Base-by-base conservation (phyloP, 2,329 filamentous ascomycete species). In the Fusarium falciforme region DNA sequence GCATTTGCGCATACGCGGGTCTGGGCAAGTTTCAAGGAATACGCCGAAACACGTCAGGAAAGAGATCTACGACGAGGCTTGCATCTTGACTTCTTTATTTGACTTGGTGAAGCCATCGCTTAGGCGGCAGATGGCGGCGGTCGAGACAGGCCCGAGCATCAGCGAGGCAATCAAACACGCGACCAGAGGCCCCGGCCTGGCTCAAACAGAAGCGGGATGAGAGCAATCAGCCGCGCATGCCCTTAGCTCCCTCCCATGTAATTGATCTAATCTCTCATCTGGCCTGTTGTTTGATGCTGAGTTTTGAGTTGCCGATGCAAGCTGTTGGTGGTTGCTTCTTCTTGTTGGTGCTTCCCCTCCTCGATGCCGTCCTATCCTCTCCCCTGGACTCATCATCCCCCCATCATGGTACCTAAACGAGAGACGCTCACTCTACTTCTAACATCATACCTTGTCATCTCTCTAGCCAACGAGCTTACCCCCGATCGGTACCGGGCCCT, bases 191-290 rank as follows among this genome's bases (percentile, higher is more conserved):
- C 75, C 75, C 55, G 55, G 69, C 64, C 44, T 77, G 58, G 59
- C 66, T 78, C 76, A 78, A 75, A 77, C 73, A 60, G 73, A 66
- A 70, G 69, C 67, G 73, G 76, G 65, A 78, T 75, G 67, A 75
- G 73, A 64, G 47, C 68, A 73, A 66, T 74, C 66, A 73, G 47
- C 52, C 27, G 52, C 33, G 44, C 52, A 67, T 62, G 33, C 55
- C 66, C 69, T 67, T 63, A 65, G 40, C 38, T 55, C 33, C 25
- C n/a, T 33, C n/a, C 47, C 55, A 60, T 64, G 40, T 67, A 68
- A 74, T 72, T 74, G 55, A 67, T 64, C 65, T 59, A 68, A 69
- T 52, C 47, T 74, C 57, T 61, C 55, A 68, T 35, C 62, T 69
- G 36, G 31, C 35, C 33, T 57, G 35, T 33, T 42, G 61, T 52